phyloP scores from a whole-genome alignment of 139 green algal species.

The Bryopsis sp. region DNA sequence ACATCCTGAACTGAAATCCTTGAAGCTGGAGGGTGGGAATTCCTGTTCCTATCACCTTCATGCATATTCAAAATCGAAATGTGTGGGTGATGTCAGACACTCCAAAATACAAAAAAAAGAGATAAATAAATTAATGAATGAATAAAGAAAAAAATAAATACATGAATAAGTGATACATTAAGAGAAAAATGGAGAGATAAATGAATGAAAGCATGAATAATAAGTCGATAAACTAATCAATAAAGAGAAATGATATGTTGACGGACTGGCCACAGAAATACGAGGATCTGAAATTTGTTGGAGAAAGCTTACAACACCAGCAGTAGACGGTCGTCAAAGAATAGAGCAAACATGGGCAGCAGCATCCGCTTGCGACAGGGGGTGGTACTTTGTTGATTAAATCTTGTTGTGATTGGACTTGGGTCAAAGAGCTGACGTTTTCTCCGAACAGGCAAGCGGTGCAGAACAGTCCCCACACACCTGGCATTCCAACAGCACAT shows the following conservation, averaged over 20 bases:
- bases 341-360: neutral
- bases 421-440: neutral
- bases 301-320: neutral
- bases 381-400: neutral
- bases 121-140: neutral
- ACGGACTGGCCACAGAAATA: neutral
- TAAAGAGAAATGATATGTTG: neutral
- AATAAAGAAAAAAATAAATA: neutral
- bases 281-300: neutral
- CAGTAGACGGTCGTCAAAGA: neutral
- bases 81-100: neutral
- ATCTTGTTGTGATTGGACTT: neutral
- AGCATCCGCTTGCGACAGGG: neutral
- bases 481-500: neutral
- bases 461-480: constrained; percentile 13
- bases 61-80: too few relatives aligned
- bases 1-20: too few relatives aligned
- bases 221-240: neutral
- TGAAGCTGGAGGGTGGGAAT: too few relatives aligned
- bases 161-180: neutral
- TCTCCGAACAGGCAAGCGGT: constrained; percentile 4
- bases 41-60: too few relatives aligned
- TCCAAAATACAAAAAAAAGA: neutral
- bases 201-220: neutral
- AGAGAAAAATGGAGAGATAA: neutral